A percentile compares a stretch with the other conserved stretches of the same genome.
These are phyloP conservation scores for Tetrapyrgos nigripes DNA, from an alignment of 1,284 basidiomycete genomes.

Conservation along the genomic window DNA sequence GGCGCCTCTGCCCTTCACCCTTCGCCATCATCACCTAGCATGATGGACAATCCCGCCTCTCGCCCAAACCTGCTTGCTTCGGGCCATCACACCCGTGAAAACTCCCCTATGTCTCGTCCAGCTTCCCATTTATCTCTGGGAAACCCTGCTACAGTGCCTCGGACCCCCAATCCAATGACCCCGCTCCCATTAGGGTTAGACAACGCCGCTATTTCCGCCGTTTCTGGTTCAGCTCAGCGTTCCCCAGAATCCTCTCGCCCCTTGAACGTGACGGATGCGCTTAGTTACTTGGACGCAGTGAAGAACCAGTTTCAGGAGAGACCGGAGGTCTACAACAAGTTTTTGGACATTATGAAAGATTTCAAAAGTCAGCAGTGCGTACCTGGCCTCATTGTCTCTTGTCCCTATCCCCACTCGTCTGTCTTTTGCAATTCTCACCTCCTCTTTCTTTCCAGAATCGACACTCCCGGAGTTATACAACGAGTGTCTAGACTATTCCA, in stretches of 20 bases:
- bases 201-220: slow-evolving; percentile 22
- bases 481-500: slow-evolving; percentile 96
- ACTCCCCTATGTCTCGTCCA: slow-evolving; percentile 13
- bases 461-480: slow-evolving; percentile 98
- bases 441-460: slow-evolving; percentile 69
- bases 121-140: slow-evolving; percentile 12
- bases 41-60: not conserved
- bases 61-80: not conserved
- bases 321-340: slow-evolving; percentile 97
- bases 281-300: slow-evolving; percentile 96
- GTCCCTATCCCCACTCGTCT: slow-evolving; percentile 12
- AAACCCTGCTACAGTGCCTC: slow-evolving; percentile 29
- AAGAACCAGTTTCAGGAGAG: slow-evolving; percentile 92
- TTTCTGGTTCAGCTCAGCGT: slow-evolving; percentile 17
- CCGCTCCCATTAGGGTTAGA: slow-evolving; percentile 35
- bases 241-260: slow-evolving; percentile 51
- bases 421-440: slow-evolving; percentile 7
- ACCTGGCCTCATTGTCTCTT: slow-evolving; percentile 2
- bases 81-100: slow-evolving; percentile 12
- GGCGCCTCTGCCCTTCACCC: not conserved
- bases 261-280: slow-evolving; percentile 89
- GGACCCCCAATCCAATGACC: slow-evolving; percentile 39
- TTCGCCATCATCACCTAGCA: not conserved
- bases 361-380: slow-evolving; percentile 94
- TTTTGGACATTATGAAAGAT: slow-evolving; percentile 99